Conservation (phyloP, 2,329 filamentous ascomycete genomes). For the Pseudocercospora fijiensis region DNA sequence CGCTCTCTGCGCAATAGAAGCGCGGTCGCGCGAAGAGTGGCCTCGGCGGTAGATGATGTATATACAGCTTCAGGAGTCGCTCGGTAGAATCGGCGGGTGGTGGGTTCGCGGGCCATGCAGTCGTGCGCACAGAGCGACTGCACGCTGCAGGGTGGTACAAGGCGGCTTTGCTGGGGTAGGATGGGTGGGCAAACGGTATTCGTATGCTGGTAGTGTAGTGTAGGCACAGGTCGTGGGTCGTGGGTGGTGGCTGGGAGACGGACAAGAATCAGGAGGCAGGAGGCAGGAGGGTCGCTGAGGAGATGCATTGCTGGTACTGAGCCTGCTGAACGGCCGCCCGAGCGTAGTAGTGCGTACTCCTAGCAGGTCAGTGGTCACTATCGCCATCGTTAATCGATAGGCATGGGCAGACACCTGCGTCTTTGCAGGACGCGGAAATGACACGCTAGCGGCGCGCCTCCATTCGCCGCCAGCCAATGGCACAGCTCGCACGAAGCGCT, state of each 20-base stretch:
- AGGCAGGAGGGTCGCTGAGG: neutral
- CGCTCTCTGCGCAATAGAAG: slow-evolving; percentile 23
- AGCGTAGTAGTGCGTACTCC: neutral
- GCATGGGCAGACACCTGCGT: slow-evolving; percentile 11
- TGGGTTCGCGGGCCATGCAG: slow-evolving; percentile 12
- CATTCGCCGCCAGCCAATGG: slow-evolving; percentile 7
- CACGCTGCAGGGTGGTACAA: slow-evolving; percentile 19
- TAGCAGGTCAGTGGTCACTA: too few species aligned
- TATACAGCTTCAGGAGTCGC: slow-evolving; percentile 26
- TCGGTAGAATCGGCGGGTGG: slow-evolving; percentile 10
- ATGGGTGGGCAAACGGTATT: slow-evolving; percentile 13
- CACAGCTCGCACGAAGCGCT: slow-evolving; percentile 3
- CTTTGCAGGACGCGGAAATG: slow-evolving; percentile 16
- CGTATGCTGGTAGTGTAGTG: slow-evolving; percentile 11
- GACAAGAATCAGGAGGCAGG: slow-evolving; percentile 9
- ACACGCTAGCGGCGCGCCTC: slow-evolving; percentile 17
- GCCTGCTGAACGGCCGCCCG: neutral
- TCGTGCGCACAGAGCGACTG: slow-evolving; percentile 16
- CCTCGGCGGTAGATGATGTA: slow-evolving; percentile 27
- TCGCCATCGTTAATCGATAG: slow-evolving; percentile 16
- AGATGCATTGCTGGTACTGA: neutral
- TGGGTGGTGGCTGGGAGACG: slow-evolving; percentile 7
- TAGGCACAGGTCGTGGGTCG: slow-evolving; percentile 11
- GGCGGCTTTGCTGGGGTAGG: neutral
- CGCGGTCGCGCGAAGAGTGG: slow-evolving; percentile 15